phyloP scores from a whole-genome alignment of 345 rosid species.

The Rhizophora mangle region DNA sequence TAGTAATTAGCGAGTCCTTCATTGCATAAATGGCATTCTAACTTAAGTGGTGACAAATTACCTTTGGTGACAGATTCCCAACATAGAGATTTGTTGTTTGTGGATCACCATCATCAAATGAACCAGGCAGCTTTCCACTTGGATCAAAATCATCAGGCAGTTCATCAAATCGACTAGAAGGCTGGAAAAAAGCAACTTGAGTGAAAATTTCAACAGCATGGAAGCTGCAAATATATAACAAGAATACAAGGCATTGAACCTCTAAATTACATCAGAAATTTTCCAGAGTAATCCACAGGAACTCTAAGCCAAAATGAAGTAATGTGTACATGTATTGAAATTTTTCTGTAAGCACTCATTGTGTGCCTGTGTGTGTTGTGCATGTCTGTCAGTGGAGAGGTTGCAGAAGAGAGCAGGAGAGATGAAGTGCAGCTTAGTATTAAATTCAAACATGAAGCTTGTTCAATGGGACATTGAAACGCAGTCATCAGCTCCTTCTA shows the following conservation, averaged over 20 bases:
- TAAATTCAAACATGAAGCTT: too few relatives aligned
- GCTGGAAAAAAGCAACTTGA: conserved; percentile 45
- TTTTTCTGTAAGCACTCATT: too few relatives aligned
- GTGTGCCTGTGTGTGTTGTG: too few relatives aligned
- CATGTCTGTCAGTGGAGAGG: too few relatives aligned
- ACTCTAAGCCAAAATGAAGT: too few relatives aligned
- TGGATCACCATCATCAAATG: conserved; percentile 99
- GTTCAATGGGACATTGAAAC: background rate
- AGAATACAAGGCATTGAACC: background rate
- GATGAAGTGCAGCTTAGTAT: background rate
- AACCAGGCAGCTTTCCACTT: conserved; percentile 90
- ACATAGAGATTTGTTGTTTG: conserved; percentile 98
- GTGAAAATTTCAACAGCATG: conserved; percentile 7
- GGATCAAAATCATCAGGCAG: conserved; percentile 98
- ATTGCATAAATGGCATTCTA: conserved; percentile 1
- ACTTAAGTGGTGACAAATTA: conserved; percentile 21
- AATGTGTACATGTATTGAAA: too few relatives aligned
- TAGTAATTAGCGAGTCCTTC: background rate
- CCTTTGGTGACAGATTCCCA: conserved; percentile 95
- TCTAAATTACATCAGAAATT: background rate
- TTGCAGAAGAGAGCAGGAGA: background rate
- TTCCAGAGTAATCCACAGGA: background rate
- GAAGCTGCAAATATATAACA: too few relatives aligned
- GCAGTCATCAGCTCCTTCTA: background rate
- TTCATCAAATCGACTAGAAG: conserved; percentile 93